Base-by-base conservation (phyloP, 139 green algal species). In the Zygnema circumcarinatum region DNA sequence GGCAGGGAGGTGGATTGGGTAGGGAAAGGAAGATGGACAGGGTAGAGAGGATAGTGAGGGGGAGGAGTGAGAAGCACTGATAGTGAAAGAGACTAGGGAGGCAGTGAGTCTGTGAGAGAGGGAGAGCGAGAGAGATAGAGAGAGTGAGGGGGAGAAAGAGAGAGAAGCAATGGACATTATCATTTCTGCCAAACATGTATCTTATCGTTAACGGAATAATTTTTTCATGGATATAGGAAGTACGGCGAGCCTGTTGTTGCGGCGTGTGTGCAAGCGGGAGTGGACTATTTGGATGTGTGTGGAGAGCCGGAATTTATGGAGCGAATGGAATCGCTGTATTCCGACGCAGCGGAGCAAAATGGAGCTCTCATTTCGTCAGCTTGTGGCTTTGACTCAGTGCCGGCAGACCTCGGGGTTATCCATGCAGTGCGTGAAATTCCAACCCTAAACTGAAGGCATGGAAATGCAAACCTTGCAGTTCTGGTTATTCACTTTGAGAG, bases 211-310 rank as follows among this genome's bases (percentile, higher is more conserved):
- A n/a, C n/a, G n/a, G n/a, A n/a, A n/a, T n/a, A n/a, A n/a, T 62
- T 62, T 62, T 62, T 16, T 62, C 47, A 62, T 62, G 47, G 47
- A 62, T 25, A 62, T 16, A 82, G 81, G 16, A 78, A 91, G 53
- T 89, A 94, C 25, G 95, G 96, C n/a, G 92, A 87, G 1, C 91
- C 91, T 1, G 88, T 98, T 52, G 94, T 98, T 39, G 92, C 88
- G 0, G 94, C 95, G 32, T 94, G 94, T 39, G 91, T 98, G 56
- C 54, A 90, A 25, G 67, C 89, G 16, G 89, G 91, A 41, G 95
- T 93, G 7, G 93, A 98, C 89, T 98, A 98, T 87, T 92, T 92
- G 20, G 96, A 98, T 87, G 95, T 98, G 72, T 98, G 95, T 56
- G 85, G 85, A 20, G 85, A 90, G 85, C 78, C 85, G 38, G 74